phyloP scores from a whole-genome alignment of 2,329 filamentous ascomycete species.

The Plenodomus tracheiphilus region DNA sequence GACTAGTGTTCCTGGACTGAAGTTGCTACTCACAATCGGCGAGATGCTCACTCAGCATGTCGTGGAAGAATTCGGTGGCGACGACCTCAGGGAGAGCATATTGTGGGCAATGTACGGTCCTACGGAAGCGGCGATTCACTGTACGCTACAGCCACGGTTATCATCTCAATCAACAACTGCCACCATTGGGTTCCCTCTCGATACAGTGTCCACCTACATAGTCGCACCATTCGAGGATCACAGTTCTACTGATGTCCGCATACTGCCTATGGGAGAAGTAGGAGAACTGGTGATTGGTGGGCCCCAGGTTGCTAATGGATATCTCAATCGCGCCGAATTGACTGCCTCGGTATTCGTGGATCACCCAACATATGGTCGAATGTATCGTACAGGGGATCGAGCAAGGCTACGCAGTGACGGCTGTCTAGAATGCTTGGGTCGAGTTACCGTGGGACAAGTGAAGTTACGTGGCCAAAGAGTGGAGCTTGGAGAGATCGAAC shows the following conservation, averaged over 20 bases:
- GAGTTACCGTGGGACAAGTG: slow-evolving; percentile 78
- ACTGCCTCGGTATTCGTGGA: slow-evolving; percentile 72
- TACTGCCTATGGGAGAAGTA: slow-evolving; percentile 67
- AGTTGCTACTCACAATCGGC: slow-evolving; percentile 80
- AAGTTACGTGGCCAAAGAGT: slow-evolving; percentile 84
- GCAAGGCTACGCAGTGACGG: slow-evolving; percentile 70
- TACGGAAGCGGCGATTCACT: slow-evolving; percentile 90
- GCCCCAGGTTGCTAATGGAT: slow-evolving; percentile 75
- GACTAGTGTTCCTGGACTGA: slow-evolving; percentile 67
- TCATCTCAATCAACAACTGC: slow-evolving; percentile 59
- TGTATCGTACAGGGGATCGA: slow-evolving; percentile 87
- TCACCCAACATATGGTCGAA: slow-evolving; percentile 63
- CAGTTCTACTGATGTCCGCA: slow-evolving; percentile 41
- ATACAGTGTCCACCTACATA: slow-evolving; percentile 79
- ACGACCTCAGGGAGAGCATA: slow-evolving; percentile 59
- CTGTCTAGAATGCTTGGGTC: slow-evolving; percentile 79
- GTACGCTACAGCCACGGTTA: slow-evolving; percentile 72
- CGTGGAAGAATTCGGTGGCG: slow-evolving; percentile 75
- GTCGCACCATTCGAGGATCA: slow-evolving; percentile 52
- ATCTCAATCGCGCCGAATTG: slow-evolving; percentile 79
- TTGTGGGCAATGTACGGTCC: slow-evolving; percentile 94
- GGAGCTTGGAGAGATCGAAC: slow-evolving; percentile 67
- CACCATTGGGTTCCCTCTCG: slow-evolving; percentile 76
- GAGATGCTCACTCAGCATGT: slow-evolving; percentile 86
- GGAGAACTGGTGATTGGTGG: slow-evolving; percentile 85